A percentile compares a stretch with the other conserved stretches of the same genome.
These are phyloP conservation scores for Camptophora hylomeconis DNA, from an alignment of 2,329 filamentous ascomycete species.

Conservation along the genomic window DNA sequence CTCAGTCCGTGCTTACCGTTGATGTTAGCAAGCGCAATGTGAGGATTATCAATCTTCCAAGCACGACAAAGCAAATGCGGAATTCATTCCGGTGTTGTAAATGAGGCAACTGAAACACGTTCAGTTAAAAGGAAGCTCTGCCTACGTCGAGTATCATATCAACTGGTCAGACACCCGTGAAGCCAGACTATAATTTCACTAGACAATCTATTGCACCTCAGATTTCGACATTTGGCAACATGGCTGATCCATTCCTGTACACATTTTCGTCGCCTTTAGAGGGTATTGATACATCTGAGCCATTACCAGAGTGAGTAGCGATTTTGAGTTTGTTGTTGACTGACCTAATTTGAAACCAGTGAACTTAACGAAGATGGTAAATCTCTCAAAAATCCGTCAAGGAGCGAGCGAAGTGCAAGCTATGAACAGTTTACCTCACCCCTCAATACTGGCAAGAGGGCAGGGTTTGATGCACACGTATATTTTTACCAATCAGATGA, in stretches of 20 bases:
- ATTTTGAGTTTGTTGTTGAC: too few species aligned
- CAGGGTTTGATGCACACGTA: slow-evolving; percentile 73
- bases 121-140: not conserved
- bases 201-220: too few species aligned
- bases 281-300: slow-evolving; percentile 36
- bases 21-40: too few species aligned
- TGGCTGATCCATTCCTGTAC: slow-evolving; percentile 39
- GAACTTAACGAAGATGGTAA: slow-evolving; percentile 2
- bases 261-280: slow-evolving; percentile 42
- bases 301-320: slow-evolving; percentile 36
- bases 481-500: slow-evolving; percentile 59
- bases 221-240: too few species aligned
- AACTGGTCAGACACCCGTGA: not conserved
- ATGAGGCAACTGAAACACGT: not conserved
- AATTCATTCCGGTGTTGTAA: not conserved
- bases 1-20: too few species aligned
- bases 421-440: slow-evolving; percentile 2
- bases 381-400: slow-evolving; percentile 3
- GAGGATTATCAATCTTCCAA: not conserved
- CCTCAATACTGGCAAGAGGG: slow-evolving; percentile 20
- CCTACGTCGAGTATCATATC: too few species aligned
- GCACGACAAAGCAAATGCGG: slow-evolving; percentile 1
- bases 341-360: too few species aligned
- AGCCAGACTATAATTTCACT: slow-evolving; percentile 4
- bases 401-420: not conserved